Base-by-base conservation (phyloP, 768 basidiomycete genomes). In the Suillus luteus region DNA sequence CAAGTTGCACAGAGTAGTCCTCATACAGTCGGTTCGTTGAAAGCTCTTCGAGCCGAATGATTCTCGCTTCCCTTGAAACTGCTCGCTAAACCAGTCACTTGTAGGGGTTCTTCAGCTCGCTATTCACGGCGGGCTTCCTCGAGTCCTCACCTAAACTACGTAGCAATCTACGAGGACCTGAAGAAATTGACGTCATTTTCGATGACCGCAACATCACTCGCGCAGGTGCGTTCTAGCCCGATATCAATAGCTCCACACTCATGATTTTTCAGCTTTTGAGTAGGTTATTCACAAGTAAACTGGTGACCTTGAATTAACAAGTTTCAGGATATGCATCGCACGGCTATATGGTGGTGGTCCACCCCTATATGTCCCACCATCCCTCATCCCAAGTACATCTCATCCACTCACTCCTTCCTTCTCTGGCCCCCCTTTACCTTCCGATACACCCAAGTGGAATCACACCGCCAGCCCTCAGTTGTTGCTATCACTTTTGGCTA, bases 161-260 rank as follows among this genome's bases (percentile, higher is more conserved):
- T 62, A 60, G 66, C 64, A 60, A 64, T 67, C 62, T 65, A 57
- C 55, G n/a, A 19, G 68, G 77, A 37, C 71, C 80, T 3, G 85
- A 88, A 60, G 83, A 88, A 64, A 84, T 96, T 58, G 81, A 87
- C 66, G 79, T 96, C 51, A 80, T 81, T 52, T 90, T 95, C 66
- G 89, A 94, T 71, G 95, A 96, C 72, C 84, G 80, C 17, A 96
- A 96, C 71, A 96, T 96, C 72, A 93, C 93, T 9, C 83, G 94
- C 68, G 85, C 92, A 73, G 92, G 92, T 92, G 48, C 69, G 87
- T 79, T 17, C 22, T 37, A 48, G 22, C 43, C 38, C 44, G 1
- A 12, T 55, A 27, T 35, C 37, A 14, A 66, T 55, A 62, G 59
- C 38, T 57, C 58, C 19, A 63, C 57, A 70, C 70, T 55, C 5